Percentiles rank a stretch among this genome's conserved stretches.
phyloP scores from a whole-genome alignment of 139 green algal genomes.

The Penium margaritaceum region DNA sequence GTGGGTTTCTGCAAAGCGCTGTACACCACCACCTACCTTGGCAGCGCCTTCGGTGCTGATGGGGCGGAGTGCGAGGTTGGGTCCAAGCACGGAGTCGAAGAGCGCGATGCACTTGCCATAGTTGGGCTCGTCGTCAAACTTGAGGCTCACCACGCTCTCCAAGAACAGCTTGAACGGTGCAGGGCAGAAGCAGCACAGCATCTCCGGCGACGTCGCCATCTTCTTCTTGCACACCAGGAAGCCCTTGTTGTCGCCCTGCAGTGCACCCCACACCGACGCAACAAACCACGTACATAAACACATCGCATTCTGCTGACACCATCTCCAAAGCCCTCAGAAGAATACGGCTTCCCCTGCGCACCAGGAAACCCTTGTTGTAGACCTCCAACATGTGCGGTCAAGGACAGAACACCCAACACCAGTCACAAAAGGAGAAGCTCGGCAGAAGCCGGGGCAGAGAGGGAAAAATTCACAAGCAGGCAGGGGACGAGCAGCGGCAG shows the following conservation, averaged over 20 bases:
- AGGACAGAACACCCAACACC: no score
- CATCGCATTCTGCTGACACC: no score
- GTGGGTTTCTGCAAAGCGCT: no score
- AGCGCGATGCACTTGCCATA: conserved; percentile 74
- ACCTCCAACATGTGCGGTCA: no score
- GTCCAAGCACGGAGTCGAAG: conserved; percentile 89
- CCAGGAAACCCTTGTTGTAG: no score
- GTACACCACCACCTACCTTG: conserved; percentile 4
- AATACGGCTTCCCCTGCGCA: no score
- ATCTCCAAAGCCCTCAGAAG: no score
- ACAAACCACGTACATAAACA: neutral
- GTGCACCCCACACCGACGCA: no score
- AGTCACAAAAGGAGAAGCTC: no score
- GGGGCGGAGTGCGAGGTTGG: conserved; percentile 58
- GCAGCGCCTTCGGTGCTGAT: conserved; percentile 67
- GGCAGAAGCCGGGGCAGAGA: no score
- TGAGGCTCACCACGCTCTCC: conserved; percentile 91
- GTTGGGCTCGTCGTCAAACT: conserved; percentile 95
- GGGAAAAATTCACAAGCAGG: no score
- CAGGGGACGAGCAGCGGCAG: no score
- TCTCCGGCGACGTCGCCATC: conserved; percentile 90
- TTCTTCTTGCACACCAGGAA: conserved; percentile 99
- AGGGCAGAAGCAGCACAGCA: conserved; percentile 91
- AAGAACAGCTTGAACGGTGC: conserved; percentile 86
- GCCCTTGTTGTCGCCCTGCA: conserved; percentile 95